Base-by-base conservation (phyloP, 345 rosid genomes). In the Diplotaxis tenuifolia region DNA sequence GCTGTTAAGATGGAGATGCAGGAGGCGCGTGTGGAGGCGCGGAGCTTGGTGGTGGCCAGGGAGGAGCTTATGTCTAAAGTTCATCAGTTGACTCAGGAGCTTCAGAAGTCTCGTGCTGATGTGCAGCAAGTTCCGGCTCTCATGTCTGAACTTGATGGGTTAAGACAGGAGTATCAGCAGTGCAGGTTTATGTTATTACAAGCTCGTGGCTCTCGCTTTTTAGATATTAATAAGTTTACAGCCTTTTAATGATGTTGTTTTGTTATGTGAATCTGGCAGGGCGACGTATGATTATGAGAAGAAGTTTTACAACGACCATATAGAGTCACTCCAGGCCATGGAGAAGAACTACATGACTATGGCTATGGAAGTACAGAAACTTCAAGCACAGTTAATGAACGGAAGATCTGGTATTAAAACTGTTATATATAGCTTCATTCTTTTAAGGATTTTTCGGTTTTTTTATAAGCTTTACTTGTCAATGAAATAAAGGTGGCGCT, bases 291-390 rank as follows among this genome's bases (percentile, higher is more conserved):
- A 95, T 59, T 84, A 83, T 62, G 99, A 95, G 76, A 90, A 89
- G 85, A 92, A 88, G 80, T 79, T 86, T 77, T 95, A 89, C 75
- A 88, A 77, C 40, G 99, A 92, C 82, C 98, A 95, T 83, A 90
- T 90, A 5, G 92, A 92, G 79, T 89, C 93, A 71, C 96, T 92
- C 76, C 96, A 92, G 75, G 90, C 83, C 23, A 92, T 95, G 99
- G 92, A 92, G 81, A 85, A 89, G 77, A 90, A 90, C 82, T 92
- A 90, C 64, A 81, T 82, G 69, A 84, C 86, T 21, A 90, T 95
- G 99, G 84, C 96, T 27, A 83, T 80, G 86, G 99, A 95, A 81
- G 93, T 92, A 65, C 96, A 95, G 75, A 92, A 95, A 72, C 98
- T 90, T 73, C 91, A 87, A 65, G 88, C 87, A n/a, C 93, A 90